phyloP scores from a whole-genome alignment of 352 stramenopile species.

The Nothophytophthora sp. region DNA sequence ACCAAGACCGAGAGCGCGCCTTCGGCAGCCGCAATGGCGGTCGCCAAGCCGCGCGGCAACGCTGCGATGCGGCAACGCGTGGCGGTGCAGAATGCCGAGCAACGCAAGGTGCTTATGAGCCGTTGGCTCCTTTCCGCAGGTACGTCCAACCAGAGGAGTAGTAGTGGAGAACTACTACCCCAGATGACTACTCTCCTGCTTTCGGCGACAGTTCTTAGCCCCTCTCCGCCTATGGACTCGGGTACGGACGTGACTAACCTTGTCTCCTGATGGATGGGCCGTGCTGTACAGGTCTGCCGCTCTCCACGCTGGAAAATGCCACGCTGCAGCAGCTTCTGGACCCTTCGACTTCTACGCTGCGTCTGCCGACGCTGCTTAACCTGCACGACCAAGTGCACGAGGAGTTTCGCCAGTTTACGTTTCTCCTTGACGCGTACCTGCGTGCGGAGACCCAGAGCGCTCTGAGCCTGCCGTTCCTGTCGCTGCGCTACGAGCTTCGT shows the following conservation, averaged over 20 bases:
- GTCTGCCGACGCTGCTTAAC: slow-evolving; percentile 5
- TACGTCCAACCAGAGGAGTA: background rate
- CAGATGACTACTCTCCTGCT: too few species aligned
- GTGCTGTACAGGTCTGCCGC: slow-evolving; percentile 1
- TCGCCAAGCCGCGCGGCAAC: background rate
- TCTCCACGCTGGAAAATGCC: slow-evolving; percentile 16
- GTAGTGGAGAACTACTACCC: too few species aligned
- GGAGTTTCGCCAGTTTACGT: slow-evolving; percentile 26
- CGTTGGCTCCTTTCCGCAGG: slow-evolving; percentile 33
- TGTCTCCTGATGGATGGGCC: background rate
- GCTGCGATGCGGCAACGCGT: slow-evolving; percentile 4
- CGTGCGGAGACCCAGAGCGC: slow-evolving; percentile 16
- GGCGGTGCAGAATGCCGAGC: slow-evolving; percentile 9
- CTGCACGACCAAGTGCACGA: slow-evolving; percentile 17
- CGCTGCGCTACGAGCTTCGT: slow-evolving; percentile 19
- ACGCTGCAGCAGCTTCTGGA: slow-evolving; percentile 21
- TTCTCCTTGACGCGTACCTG: slow-evolving; percentile 21
- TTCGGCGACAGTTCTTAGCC: too few species aligned
- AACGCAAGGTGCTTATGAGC: slow-evolving; percentile 9
- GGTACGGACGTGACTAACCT: background rate
- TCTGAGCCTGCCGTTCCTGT: slow-evolving; percentile 23
- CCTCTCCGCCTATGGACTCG: too few species aligned
- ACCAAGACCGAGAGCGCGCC: background rate
- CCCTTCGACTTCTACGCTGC: background rate
- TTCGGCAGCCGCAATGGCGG: background rate